Evolutionary conservation across 2,329 filamentous ascomycete genomes (phyloP).

Genomic region (Didymella pinodella): DNA sequence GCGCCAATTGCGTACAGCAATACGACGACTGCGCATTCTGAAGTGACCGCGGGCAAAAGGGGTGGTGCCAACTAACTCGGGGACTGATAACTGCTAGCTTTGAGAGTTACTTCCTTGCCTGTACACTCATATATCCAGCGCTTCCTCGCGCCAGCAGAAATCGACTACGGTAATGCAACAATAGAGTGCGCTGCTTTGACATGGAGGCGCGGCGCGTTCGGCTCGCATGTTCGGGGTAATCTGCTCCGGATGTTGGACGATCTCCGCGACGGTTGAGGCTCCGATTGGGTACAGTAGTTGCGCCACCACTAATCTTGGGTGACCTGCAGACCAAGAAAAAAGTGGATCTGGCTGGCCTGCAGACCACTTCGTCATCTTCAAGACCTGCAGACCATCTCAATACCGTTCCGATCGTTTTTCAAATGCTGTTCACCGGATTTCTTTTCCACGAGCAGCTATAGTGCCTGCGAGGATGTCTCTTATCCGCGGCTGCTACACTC

Average conservation of each 20-base stretch:
- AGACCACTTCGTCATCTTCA: slow-evolving; percentile 10
- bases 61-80: slow-evolving; percentile 18
- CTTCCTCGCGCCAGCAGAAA: not conserved
- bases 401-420: not conserved
- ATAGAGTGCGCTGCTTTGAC: not conserved
- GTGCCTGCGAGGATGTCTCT: not conserved
- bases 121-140: not conserved
- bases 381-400: slow-evolving; percentile 10
- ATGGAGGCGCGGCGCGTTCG: not conserved
- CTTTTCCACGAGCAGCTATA: not conserved
- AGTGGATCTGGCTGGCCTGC: slow-evolving; percentile 1
- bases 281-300: slow-evolving; percentile 5
- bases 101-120: not conserved
- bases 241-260: slow-evolving; percentile 5
- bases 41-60: slow-evolving; percentile 25
- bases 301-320: slow-evolving; percentile 6
- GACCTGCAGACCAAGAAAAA: slow-evolving; percentile 15
- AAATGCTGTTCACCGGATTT: not conserved
- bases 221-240: slow-evolving; percentile 1
- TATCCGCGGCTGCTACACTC: slow-evolving; percentile 12
- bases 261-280: not conserved
- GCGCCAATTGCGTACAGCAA: slow-evolving; percentile 31
- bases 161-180: not conserved
- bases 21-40: slow-evolving; percentile 25
- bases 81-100: too few species aligned